A percentile compares a stretch with the other conserved stretches of the same genome.
phyloP scores from a whole-genome alignment of 805 yeast species.

The Brettanomyces sp. region DNA sequence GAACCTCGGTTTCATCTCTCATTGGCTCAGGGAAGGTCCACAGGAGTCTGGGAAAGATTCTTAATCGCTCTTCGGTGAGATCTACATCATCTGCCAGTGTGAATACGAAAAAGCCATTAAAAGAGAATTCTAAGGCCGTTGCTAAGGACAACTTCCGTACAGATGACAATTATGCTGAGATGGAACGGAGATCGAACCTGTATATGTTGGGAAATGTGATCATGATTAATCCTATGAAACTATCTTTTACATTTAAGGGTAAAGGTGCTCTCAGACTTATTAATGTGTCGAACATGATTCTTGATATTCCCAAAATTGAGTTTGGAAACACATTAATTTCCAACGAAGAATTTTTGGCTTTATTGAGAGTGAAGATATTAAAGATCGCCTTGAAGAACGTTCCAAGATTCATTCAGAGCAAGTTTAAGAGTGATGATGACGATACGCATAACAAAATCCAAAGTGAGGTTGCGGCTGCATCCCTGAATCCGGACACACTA shows the following conservation, averaged over 20 bases:
- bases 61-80: not conserved
- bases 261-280: slow-evolving; percentile 58
- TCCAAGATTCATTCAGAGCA: slow-evolving; percentile 73
- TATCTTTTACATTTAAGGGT: slow-evolving; percentile 74
- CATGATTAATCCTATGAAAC: slow-evolving; percentile 15
- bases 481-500: not conserved
- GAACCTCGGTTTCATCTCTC: not conserved
- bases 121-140: not conserved
- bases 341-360: slow-evolving; percentile 53
- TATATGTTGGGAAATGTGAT: slow-evolving; percentile 31
- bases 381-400: slow-evolving; percentile 52
- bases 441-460: not conserved
- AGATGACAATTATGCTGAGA: slow-evolving; percentile 29
- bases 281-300: slow-evolving; percentile 64
- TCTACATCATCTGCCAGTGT: not conserved
- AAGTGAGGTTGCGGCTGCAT: not conserved
- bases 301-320: slow-evolving; percentile 54
- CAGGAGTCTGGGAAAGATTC: not conserved
- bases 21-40: not conserved
- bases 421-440: slow-evolving; percentile 29
- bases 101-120: not conserved
- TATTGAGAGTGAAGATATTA: slow-evolving; percentile 51
- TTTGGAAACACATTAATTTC: slow-evolving; percentile 64
- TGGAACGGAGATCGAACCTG: slow-evolving; percentile 33
- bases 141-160: slow-evolving; percentile 4